Percentiles rank a stretch among this genome's conserved stretches.
Conservation (phyloP, 768 basidiomycete genomes). For the Suillus luteus region DNA sequence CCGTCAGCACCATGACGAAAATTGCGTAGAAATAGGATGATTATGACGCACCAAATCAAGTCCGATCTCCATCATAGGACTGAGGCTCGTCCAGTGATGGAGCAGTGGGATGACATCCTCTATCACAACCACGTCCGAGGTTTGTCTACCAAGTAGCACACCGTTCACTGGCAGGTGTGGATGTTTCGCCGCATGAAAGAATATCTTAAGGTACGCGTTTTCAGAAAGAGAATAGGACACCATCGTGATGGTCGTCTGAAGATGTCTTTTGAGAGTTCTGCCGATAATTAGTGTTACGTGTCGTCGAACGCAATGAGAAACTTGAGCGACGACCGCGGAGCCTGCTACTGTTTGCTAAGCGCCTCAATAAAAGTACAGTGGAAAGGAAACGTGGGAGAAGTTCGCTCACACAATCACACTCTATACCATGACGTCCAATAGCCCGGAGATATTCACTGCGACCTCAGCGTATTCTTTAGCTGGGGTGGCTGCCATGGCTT, state of each 20-base stretch:
- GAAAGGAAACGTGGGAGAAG: conserved; percentile 6
- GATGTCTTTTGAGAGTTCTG: background rate
- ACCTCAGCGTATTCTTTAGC: conserved; percentile 67
- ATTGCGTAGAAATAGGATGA: conserved; percentile 3
- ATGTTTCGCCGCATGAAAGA: conserved; percentile 80
- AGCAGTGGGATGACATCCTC: conserved; percentile 74
- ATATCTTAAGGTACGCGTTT: conserved; percentile 70
- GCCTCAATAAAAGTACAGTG: conserved; percentile 2
- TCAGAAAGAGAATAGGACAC: conserved; percentile 53
- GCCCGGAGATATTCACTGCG: conserved; percentile 45
- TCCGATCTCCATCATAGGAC: conserved; percentile 86
- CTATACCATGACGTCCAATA: conserved; percentile 21
- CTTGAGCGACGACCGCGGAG: background rate
- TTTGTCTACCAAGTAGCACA: conserved; percentile 63
- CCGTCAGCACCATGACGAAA: conserved; percentile 8
- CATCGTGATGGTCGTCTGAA: conserved; percentile 22
- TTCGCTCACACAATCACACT: background rate
- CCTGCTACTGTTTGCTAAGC: background rate
- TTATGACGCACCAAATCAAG: conserved; percentile 62
- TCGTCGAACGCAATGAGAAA: background rate
- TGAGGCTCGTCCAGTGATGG: conserved; percentile 84
- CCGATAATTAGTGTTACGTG: background rate
- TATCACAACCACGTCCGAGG: conserved; percentile 44
- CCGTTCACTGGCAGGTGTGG: conserved; percentile 78
- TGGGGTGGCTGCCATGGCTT: conserved; percentile 53